These are phyloP conservation scores for Aspergillus aculeatus DNA, from an alignment of 2,329 filamentous ascomycete genomes.

Conservation along the genomic window DNA sequence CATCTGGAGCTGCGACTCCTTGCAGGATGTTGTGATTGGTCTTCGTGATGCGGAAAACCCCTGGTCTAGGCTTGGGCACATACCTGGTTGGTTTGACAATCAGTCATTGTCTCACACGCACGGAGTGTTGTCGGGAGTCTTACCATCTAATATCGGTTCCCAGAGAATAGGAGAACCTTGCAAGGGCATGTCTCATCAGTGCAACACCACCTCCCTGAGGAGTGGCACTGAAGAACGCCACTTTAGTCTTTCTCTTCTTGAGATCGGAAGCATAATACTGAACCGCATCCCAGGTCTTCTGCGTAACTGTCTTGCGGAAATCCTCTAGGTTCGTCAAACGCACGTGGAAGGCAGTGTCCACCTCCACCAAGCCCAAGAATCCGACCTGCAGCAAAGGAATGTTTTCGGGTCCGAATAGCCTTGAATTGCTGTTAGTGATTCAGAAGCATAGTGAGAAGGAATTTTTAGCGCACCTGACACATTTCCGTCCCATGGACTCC, in stretches of 20 bases:
- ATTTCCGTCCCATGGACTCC: conserved; percentile 77
- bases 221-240: conserved; percentile 78
- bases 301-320: conserved; percentile 61
- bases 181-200: conserved; percentile 75
- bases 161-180: conserved; percentile 66
- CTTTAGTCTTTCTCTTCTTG: conserved; percentile 62
- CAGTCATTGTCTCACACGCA: neutral
- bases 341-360: conserved; percentile 65
- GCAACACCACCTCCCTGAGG: conserved; percentile 81
- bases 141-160: conserved; percentile 74
- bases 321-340: conserved; percentile 57
- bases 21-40: conserved; percentile 87
- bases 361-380: conserved; percentile 67
- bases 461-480: conserved; percentile 57
- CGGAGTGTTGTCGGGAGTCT: conserved; percentile 26
- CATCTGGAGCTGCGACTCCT: conserved; percentile 66
- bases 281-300: conserved; percentile 64
- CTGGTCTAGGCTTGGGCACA: conserved; percentile 75
- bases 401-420: conserved; percentile 70
- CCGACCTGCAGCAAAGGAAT: conserved; percentile 67
- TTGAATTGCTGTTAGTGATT: conserved; percentile 32
- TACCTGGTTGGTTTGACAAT: conserved; percentile 44
- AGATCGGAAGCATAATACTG: conserved; percentile 63
- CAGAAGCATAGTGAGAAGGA: neutral
- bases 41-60: conserved; percentile 80